Percentiles rank a stretch among this genome's conserved stretches.
phyloP scores from a whole-genome alignment of 2,329 filamentous ascomycete genomes.

The Sporothrix inflata region DNA sequence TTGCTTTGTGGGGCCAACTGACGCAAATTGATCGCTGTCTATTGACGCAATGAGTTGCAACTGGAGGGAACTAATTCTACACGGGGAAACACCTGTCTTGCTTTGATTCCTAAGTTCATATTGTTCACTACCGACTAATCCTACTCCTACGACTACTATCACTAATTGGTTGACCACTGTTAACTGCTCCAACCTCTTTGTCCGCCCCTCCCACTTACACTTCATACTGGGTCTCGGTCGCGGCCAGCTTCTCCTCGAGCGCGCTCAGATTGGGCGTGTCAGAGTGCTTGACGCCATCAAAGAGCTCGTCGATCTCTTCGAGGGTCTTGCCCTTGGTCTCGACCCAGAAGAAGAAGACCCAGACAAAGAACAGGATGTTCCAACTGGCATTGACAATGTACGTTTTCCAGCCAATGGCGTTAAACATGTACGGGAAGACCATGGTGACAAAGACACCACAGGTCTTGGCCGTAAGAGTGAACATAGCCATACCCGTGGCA shows the following conservation, averaged over 20 bases:
- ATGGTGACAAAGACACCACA: constrained; percentile 51
- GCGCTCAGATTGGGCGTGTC: not conserved
- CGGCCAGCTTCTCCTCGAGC: not conserved
- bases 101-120: too few species aligned
- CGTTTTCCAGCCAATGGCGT: constrained; percentile 53
- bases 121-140: too few species aligned
- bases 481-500: constrained; percentile 50
- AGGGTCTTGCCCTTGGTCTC: constrained; percentile 46
- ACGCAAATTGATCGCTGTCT: too few species aligned
- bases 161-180: too few species aligned
- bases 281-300: constrained; percentile 20
- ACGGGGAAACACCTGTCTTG: too few species aligned
- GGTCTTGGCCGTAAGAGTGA: constrained; percentile 47
- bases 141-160: too few species aligned
- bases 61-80: too few species aligned
- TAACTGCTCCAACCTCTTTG: too few species aligned
- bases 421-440: constrained; percentile 49
- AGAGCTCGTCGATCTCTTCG: constrained; percentile 29
- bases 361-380: constrained; percentile 45
- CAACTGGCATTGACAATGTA: constrained; percentile 54
- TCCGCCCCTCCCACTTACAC: not conserved
- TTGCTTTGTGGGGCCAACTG: too few species aligned
- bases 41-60: too few species aligned
- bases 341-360: constrained; percentile 53
- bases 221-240: not conserved